Conservation (phyloP, 2,329 filamentous ascomycete genomes). For the Elsinoe perseae region DNA sequence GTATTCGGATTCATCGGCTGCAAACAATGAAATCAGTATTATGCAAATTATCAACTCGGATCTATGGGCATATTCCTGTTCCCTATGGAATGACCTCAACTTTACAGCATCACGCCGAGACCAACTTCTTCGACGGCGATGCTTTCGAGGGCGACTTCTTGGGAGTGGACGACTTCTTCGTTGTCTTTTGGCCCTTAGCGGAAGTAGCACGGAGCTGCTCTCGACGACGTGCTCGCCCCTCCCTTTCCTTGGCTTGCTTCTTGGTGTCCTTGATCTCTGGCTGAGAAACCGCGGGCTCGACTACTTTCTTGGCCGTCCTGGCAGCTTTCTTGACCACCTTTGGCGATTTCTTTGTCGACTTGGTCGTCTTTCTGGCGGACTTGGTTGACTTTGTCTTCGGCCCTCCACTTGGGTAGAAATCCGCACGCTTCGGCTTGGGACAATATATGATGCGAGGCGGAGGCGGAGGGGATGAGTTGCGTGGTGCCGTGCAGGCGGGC, state of each 20-base stretch:
- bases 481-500: too few relatives aligned
- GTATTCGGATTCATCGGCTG: too few relatives aligned
- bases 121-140: background rate
- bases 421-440: background rate
- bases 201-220: background rate
- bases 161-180: background rate
- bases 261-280: background rate
- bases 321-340: background rate
- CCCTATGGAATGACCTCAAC: background rate
- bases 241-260: background rate
- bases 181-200: background rate
- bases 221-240: background rate
- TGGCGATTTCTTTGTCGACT: background rate
- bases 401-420: background rate
- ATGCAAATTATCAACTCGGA: too few relatives aligned
- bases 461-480: too few relatives aligned
- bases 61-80: too few relatives aligned
- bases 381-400: background rate
- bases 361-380: background rate
- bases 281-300: background rate
- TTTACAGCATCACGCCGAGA: background rate
- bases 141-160: background rate
- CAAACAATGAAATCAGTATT: too few relatives aligned
- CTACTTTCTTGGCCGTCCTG: background rate
- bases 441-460: background rate